A percentile compares a stretch with the other conserved stretches of the same genome.
phyloP scores from a whole-genome alignment of 176 grass and related monocot genomes.

The Avena sativa region DNA sequence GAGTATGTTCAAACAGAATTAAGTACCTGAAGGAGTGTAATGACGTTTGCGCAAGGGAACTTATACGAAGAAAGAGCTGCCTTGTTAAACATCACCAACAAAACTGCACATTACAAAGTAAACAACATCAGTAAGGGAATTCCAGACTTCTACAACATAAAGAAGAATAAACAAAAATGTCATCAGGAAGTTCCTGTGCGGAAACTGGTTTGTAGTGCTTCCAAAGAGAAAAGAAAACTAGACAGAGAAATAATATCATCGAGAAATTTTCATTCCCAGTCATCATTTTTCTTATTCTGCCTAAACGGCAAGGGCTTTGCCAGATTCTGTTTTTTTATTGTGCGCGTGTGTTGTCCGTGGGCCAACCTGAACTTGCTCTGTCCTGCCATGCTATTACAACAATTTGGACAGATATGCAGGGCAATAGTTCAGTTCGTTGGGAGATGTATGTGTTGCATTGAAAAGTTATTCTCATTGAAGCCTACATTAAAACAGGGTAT shows the following conservation, averaged over 20 bases:
- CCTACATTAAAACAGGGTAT: neutral
- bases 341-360: neutral
- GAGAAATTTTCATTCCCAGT: neutral
- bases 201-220: neutral
- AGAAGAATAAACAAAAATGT: constrained; percentile 12
- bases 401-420: neutral
- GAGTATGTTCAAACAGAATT: constrained; percentile 37
- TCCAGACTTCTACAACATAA: constrained; percentile 3
- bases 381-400: neutral
- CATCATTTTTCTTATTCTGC: neutral
- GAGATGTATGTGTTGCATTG: neutral
- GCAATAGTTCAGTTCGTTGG: neutral
- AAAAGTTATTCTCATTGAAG: neutral
- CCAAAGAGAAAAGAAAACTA: neutral
- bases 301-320: constrained; percentile 1
- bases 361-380: neutral
- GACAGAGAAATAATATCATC: neutral
- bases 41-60: constrained; percentile 93
- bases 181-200: neutral
- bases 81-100: constrained; percentile 99
- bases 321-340: neutral
- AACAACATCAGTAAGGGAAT: constrained; percentile 36
- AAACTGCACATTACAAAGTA: constrained; percentile 64
- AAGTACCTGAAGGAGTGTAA: constrained; percentile 96
- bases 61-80: constrained; percentile 93